Conservation (phyloP, 108 stramenopile species). For the Licmophora abbreviata region DNA sequence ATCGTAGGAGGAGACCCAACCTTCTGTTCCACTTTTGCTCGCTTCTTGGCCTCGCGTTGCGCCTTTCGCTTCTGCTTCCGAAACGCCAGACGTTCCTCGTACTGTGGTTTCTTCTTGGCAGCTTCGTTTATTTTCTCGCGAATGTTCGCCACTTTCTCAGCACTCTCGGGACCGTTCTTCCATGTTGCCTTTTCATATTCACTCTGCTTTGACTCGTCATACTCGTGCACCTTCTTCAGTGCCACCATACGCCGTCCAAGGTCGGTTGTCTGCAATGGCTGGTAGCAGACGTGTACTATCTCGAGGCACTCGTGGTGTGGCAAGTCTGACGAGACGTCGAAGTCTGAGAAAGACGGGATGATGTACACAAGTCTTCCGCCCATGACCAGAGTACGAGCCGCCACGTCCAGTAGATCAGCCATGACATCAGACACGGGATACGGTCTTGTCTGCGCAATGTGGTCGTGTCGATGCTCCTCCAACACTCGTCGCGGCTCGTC, state of each 20-base stretch:
- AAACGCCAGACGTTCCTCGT: constrained; percentile 62
- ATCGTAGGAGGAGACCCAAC: no score
- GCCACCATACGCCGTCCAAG: constrained; percentile 75
- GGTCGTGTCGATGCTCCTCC: constrained; percentile 82
- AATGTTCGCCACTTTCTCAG: constrained; percentile 79
- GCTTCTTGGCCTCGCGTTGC: constrained; percentile 54
- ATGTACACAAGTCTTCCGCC: constrained; percentile 82
- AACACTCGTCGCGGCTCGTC: constrained; percentile 43
- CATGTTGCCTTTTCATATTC: constrained; percentile 46
- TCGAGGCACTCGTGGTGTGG: constrained; percentile 75
- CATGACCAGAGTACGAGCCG: constrained; percentile 64
- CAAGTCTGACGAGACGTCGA: constrained; percentile 57
- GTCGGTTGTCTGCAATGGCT: constrained; percentile 66
- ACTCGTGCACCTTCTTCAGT: constrained; percentile 71
- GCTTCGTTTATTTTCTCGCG: constrained; percentile 70
- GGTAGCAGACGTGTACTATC: constrained; percentile 73
- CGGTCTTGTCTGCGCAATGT: constrained; percentile 86
- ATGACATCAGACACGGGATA: constrained; percentile 89
- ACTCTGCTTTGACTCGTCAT: constrained; percentile 39
- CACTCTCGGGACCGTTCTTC: constrained; percentile 64
- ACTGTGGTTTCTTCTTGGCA: constrained; percentile 66
- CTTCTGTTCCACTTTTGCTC: constrained; percentile 36
- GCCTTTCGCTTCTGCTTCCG: constrained; percentile 64
- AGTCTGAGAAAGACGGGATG: constrained; percentile 79
- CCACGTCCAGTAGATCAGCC: constrained; percentile 82